Conservation (phyloP, 1,284 basidiomycete genomes). For the Leccinum pachyderme region DNA sequence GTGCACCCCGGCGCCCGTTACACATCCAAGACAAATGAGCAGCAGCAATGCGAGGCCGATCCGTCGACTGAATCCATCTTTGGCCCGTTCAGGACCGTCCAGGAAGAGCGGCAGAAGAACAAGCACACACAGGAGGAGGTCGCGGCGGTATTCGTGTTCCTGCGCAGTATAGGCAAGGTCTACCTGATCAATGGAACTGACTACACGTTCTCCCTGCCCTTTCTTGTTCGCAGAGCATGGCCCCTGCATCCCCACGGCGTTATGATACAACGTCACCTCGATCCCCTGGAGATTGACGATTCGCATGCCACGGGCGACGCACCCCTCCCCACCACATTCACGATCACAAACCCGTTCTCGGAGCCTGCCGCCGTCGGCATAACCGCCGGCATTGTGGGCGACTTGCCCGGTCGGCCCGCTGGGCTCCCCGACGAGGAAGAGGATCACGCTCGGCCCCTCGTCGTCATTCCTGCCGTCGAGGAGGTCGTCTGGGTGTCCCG, state of each 20-base stretch:
- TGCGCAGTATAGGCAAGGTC: slow-evolving; percentile 72
- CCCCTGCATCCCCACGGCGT: slow-evolving; percentile 73
- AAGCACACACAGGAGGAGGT: slow-evolving; percentile 37
- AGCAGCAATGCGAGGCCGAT: slow-evolving; percentile 19
- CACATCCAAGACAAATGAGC: slow-evolving; percentile 29
- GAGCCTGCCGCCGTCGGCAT: slow-evolving; percentile 72
- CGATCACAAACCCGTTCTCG: slow-evolving; percentile 71
- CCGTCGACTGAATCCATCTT: slow-evolving; percentile 46
- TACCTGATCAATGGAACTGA: slow-evolving; percentile 74
- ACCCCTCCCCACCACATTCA: slow-evolving; percentile 74
- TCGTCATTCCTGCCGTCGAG: slow-evolving; percentile 56
- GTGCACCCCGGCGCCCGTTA: slow-evolving; percentile 41
- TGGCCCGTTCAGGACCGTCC: slow-evolving; percentile 51
- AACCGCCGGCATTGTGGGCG: slow-evolving; percentile 54
- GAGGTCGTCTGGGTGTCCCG: slow-evolving; percentile 61
- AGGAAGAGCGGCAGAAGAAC: slow-evolving; percentile 33
- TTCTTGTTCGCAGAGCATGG: slow-evolving; percentile 78
- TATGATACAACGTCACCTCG: slow-evolving; percentile 74
- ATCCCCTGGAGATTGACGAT: slow-evolving; percentile 64
- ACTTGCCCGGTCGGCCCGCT: slow-evolving; percentile 37
- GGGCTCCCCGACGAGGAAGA: slow-evolving; percentile 56
- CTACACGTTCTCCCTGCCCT: slow-evolving; percentile 80
- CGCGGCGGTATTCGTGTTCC: slow-evolving; percentile 73
- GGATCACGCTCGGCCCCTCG: slow-evolving; percentile 46
- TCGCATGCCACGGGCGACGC: slow-evolving; percentile 59